Conservation (phyloP, 2,329 filamentous ascomycete genomes). For the Neofusicoccum parvum region DNA sequence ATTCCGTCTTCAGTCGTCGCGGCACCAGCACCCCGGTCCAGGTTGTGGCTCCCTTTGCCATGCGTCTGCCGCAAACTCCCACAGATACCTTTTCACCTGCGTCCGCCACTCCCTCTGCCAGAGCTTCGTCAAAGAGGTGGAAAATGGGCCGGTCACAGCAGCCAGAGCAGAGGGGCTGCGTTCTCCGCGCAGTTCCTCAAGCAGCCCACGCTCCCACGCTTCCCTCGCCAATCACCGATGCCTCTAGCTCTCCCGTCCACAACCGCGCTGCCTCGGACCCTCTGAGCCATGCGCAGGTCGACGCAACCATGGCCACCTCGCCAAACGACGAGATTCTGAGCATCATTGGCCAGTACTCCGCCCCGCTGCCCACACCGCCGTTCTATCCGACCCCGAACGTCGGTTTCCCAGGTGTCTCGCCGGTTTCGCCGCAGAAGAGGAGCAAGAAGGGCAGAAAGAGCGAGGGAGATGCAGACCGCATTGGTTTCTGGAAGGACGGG, state of each 20-base stretch:
- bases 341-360: constrained; percentile 33
- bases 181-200: constrained; percentile 39
- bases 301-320: constrained; percentile 38
- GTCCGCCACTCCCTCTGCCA: neutral
- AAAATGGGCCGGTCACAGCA: constrained; percentile 7
- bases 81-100: neutral
- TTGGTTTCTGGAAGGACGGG: constrained; percentile 50
- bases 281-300: constrained; percentile 29
- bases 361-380: constrained; percentile 25
- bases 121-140: constrained; percentile 19
- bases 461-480: constrained; percentile 30
- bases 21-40: constrained; percentile 30
- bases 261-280: constrained; percentile 7
- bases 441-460: neutral
- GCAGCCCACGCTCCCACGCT: neutral
- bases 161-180: constrained; percentile 28
- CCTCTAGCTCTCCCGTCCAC: neutral
- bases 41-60: neutral
- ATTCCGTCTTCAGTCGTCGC: constrained; percentile 40
- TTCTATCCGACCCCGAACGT: constrained; percentile 23
- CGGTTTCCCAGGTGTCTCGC: neutral
- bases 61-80: neutral
- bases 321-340: constrained; percentile 44
- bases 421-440: constrained; percentile 21
- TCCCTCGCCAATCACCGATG: neutral